These are phyloP conservation scores for Apophysomyces variabilis DNA, from an alignment of 371 early-diverging fungal species.

Conservation along the genomic window DNA sequence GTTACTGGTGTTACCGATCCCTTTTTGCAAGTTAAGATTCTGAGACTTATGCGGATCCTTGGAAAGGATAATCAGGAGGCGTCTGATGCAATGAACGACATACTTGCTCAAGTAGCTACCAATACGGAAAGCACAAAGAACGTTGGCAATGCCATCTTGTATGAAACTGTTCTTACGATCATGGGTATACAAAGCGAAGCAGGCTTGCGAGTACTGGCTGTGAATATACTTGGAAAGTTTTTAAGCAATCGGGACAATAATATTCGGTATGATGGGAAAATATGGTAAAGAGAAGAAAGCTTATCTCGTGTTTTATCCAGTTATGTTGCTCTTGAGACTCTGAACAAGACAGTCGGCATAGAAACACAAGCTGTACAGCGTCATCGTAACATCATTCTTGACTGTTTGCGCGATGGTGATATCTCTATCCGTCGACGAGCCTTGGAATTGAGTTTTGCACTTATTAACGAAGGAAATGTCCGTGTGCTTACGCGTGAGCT, in stretches of 20 bases:
- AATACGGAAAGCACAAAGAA: constrained; percentile 94
- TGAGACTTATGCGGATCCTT: constrained; percentile 87
- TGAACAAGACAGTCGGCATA: constrained; percentile 86
- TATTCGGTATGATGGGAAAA: constrained; percentile 69
- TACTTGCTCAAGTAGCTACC: constrained; percentile 96
- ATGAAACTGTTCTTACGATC: constrained; percentile 95
- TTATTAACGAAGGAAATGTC: constrained; percentile 91
- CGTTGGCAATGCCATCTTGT: constrained; percentile 95
- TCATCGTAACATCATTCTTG: constrained; percentile 93
- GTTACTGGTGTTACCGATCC: constrained; percentile 97
- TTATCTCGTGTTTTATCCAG: constrained; percentile 37
- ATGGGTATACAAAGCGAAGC: constrained; percentile 94
- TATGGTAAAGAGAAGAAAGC: not conserved
- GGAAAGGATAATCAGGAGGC: constrained; percentile 86
- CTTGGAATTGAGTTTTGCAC: constrained; percentile 92
- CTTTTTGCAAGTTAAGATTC: constrained; percentile 94
- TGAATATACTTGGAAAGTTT: constrained; percentile 97
- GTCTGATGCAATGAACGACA: constrained; percentile 96
- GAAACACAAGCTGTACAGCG: constrained; percentile 96
- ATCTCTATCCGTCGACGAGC: constrained; percentile 97
- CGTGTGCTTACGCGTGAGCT: constrained; percentile 94
- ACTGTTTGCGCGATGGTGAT: constrained; percentile 95
- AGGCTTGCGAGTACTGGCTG: constrained; percentile 91
- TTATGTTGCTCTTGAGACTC: constrained; percentile 94
- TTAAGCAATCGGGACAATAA: constrained; percentile 95